Base-by-base conservation (phyloP, 345 rosid genomes). In the Hibiscus mutabilis region DNA sequence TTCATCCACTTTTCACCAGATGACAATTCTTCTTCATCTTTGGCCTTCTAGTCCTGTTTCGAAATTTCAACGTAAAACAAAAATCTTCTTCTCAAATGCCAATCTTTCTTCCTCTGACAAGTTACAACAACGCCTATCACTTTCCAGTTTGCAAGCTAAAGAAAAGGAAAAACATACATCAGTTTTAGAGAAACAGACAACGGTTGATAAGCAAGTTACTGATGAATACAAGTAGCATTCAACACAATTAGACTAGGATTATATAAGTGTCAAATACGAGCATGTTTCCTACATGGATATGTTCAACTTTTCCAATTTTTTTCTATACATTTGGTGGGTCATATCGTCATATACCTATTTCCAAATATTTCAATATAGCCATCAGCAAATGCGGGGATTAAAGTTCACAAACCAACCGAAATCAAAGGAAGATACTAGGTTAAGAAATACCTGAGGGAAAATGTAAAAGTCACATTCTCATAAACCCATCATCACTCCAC, bases 401-500 rank as follows among this genome's bases (percentile, higher is more conserved):
- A 42, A 65, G 2, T 61, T 3, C 13, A 19, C 0, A 16, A 15
- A 33, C 66, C 0, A 61, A 29, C 12, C 3, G 9, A 18, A 35
- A 19, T 31, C 14, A 61, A 60, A n/a, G 51, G 14, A 6, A 64
- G 4, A 64, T 61, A 18, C 0, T 63, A 63, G 49, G 51, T 64
- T 40, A 24, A 42, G 33, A 12, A 21, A 65, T 65, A 65, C 69
- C 69, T 13, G 53, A 37, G 51, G 25, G 13, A 65, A 64, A 13
- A 4, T 1, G 5, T 31, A 2, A 21, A 11, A 29, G 47, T 79
- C 76, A 79, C 59, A 77, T 57, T 56, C 74, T 49, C 16, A 16
- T 52, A 40, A 52, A 25, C 47, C 49, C 78, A 6, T 73, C 31
- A 27, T 27, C 75, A 14, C 35, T 51, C 97, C 96, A 88, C 47